Percentiles rank a stretch among this genome's conserved stretches.
Conservation (phyloP, 1,284 basidiomycete genomes). For the Pterula multifida region DNA sequence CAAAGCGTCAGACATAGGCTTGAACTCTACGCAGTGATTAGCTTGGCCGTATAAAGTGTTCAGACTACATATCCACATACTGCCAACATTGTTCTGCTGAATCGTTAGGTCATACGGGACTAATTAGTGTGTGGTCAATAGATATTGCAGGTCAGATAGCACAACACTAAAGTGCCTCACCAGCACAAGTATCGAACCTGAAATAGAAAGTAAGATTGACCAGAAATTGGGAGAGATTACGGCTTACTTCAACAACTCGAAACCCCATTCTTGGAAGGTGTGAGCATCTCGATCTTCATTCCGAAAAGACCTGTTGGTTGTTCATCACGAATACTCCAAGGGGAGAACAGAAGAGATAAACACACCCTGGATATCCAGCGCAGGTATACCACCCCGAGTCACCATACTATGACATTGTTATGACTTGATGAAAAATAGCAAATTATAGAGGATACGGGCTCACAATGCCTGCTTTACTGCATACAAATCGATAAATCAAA, state of each 20-base stretch:
- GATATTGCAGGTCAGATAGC: slow-evolving; percentile 1
- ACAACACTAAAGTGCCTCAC: slow-evolving; percentile 15
- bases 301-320: slow-evolving; percentile 21
- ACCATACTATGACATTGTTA: slow-evolving; percentile 19
- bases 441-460: not conserved
- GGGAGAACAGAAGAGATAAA: not conserved
- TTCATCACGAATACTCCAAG: not conserved
- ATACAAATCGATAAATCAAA: not conserved
- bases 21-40: slow-evolving; percentile 15
- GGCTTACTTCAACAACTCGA: slow-evolving; percentile 44
- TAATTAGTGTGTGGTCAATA: slow-evolving; percentile 10
- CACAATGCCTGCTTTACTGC: slow-evolving; percentile 36
- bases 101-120: slow-evolving; percentile 42
- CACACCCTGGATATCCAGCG: slow-evolving; percentile 28
- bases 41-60: not conserved
- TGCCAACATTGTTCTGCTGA: slow-evolving; percentile 40
- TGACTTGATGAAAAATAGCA: too few species aligned
- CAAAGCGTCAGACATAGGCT: slow-evolving; percentile 43
- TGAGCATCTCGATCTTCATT: slow-evolving; percentile 37
- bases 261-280: slow-evolving; percentile 44
- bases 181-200: slow-evolving; percentile 48
- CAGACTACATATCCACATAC: slow-evolving; percentile 10
- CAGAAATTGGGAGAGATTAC: not conserved
- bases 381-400: slow-evolving; percentile 42
- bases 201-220: not conserved